These are phyloP conservation scores for Besnoitia besnoiti DNA, from an alignment of 169 alveolate species.

Conservation along the genomic window DNA sequence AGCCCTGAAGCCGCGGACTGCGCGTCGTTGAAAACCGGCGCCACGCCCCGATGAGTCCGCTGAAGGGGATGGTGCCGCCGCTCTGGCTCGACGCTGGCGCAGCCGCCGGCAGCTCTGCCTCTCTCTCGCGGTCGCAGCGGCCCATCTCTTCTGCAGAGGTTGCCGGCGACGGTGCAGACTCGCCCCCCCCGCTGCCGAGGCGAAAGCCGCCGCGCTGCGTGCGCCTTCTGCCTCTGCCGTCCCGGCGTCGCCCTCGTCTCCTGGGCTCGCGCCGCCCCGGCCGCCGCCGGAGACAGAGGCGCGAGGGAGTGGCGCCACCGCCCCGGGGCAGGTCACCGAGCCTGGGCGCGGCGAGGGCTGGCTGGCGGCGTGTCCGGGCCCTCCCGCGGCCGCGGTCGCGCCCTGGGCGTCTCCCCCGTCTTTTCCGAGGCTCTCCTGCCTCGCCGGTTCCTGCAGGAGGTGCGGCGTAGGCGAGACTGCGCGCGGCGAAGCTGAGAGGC, in stretches of 20 bases:
- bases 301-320: neutral
- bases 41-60: slow-evolving; percentile 65
- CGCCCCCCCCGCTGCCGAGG: neutral
- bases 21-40: slow-evolving; percentile 52
- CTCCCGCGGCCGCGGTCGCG: too few relatives aligned
- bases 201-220: neutral
- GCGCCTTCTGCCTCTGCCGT: neutral
- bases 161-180: neutral
- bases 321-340: neutral
- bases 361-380: too few relatives aligned
- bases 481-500: neutral
- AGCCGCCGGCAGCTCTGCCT: neutral
- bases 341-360: too few relatives aligned
- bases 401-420: too few relatives aligned
- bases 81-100: neutral
- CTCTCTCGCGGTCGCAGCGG: neutral
- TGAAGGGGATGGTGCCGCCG: slow-evolving; percentile 14
- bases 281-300: neutral
- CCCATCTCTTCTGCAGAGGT: neutral
- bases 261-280: too few relatives aligned
- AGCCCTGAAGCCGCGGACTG: neutral
- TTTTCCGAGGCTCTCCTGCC: too few relatives aligned
- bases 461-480: neutral
- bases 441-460: neutral
- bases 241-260: neutral